Conservation (phyloP, 2,329 filamentous ascomycete species). For the Botrytis porri region DNA sequence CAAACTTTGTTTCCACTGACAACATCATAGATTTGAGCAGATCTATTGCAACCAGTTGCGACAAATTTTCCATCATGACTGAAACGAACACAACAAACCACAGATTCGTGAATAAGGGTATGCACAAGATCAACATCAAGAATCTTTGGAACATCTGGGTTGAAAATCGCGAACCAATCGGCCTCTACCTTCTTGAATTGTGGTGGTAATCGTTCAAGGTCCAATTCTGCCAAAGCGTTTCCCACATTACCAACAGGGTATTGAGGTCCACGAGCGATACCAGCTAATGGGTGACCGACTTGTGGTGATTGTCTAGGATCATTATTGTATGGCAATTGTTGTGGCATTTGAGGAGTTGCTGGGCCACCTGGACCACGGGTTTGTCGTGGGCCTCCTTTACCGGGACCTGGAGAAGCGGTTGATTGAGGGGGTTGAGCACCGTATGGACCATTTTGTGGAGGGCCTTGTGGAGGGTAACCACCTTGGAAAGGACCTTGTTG, state of each 20-base stretch:
- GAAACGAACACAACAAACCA: constrained; percentile 97
- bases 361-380: constrained; percentile 67
- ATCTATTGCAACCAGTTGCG: constrained; percentile 94
- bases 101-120: constrained; percentile 88
- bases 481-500: constrained; percentile 70
- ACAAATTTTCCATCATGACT: constrained; percentile 94
- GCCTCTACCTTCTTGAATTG: constrained; percentile 84
- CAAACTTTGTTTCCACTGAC: constrained; percentile 82
- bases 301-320: constrained; percentile 81
- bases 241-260: constrained; percentile 50
- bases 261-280: constrained; percentile 45
- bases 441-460: constrained; percentile 62
- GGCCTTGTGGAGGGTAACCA: constrained; percentile 47
- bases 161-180: constrained; percentile 98
- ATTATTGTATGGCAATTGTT: constrained; percentile 80
- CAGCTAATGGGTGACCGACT: constrained; percentile 78
- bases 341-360: constrained; percentile 89
- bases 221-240: constrained; percentile 79
- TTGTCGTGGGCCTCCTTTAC: constrained; percentile 60
- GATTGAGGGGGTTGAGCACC: constrained; percentile 78
- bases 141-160: constrained; percentile 82
- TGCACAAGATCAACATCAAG: constrained; percentile 93
- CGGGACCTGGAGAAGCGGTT: constrained; percentile 82
- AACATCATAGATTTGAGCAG: constrained; percentile 99
- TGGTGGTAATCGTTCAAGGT: constrained; percentile 78